Evolutionary conservation across 2,329 filamentous ascomycete species (phyloP).

Genomic region (Penicillium sp.): DNA sequence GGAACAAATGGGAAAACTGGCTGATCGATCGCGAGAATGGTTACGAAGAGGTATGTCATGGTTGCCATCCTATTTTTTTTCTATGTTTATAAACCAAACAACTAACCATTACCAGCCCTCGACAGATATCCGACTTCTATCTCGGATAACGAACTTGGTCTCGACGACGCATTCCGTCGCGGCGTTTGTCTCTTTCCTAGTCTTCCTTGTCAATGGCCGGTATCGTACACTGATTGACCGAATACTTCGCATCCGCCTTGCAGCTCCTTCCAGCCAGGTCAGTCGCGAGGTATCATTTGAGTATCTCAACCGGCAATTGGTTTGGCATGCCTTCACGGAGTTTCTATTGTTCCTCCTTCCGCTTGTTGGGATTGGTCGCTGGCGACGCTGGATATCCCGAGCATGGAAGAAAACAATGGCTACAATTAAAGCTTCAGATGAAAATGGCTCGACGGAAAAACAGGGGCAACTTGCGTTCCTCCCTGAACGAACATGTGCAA

Average conservation of each 20-base stretch:
- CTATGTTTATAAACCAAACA: neutral
- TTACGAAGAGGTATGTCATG: slow-evolving; percentile 53
- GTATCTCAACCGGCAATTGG: slow-evolving; percentile 93
- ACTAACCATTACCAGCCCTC: slow-evolving; percentile 34
- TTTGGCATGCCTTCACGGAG: slow-evolving; percentile 99
- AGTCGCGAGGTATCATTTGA: slow-evolving; percentile 93
- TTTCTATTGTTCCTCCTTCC: slow-evolving; percentile 97
- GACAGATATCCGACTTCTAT: slow-evolving; percentile 54
- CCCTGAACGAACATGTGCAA: slow-evolving; percentile 90
- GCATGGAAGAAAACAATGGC: slow-evolving; percentile 79
- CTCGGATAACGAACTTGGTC: slow-evolving; percentile 63
- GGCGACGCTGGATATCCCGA: slow-evolving; percentile 82
- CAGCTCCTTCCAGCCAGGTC: slow-evolving; percentile 78
- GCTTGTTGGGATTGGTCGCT: slow-evolving; percentile 88
- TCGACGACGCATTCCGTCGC: slow-evolving; percentile 76
- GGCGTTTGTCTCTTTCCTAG: slow-evolving; percentile 78
- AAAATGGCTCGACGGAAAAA: slow-evolving; percentile 47
- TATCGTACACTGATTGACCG: slow-evolving; percentile 90
- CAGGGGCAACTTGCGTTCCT: slow-evolving; percentile 78
- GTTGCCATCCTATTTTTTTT: neutral
- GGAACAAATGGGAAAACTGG: slow-evolving; percentile 89
- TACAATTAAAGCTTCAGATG: slow-evolving; percentile 46
- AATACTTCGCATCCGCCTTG: slow-evolving; percentile 75
- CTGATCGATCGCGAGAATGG: slow-evolving; percentile 72
- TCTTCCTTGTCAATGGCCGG: slow-evolving; percentile 85